Evolutionary conservation across 2,329 filamentous ascomycete species (phyloP), one percentile per base, ranked within the genome.

Genomic region (Periconia sp.): DNA sequence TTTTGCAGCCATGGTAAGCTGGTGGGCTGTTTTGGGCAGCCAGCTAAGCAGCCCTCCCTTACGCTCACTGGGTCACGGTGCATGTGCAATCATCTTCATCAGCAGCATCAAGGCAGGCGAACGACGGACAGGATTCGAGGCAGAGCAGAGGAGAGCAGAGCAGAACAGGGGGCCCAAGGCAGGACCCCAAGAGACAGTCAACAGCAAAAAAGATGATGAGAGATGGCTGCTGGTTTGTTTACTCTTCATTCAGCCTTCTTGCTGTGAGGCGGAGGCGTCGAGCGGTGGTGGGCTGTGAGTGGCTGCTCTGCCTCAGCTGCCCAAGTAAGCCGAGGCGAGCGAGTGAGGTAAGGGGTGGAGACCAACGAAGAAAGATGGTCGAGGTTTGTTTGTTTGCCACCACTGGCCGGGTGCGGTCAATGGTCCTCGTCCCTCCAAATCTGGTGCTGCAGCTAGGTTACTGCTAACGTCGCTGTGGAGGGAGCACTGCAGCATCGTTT

Each of bases 221-320:
- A 27, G 8, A 27, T 27, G n/a, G n/a, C n/a, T 27, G 3, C 5
- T 27, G 3, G 23, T 27, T 27, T 27, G 23, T 27, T 14, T 37
- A 3, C 33, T 13, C 13, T 37, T 53, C 54, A 54, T 56, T 62
- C 63, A 66, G 63, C 58, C 62, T 61, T 60, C 59, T 64, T 49
- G 41, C 58, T 63, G 62, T 61, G 64, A 66, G 60, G 60, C 58
- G 61, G 57, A 57, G 58, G 61, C 53, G 23, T 27, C 23, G 23
- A 5, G 42, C 18, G n/a, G 10, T 27, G 19, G 15, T 27, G 7
- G 42, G 42, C 42, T n/a, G 33, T 37, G 33, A 37, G 13, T 37
- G 33, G 33, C 10, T 37, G 33, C 11, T 13, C 33, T 37, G 33
- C 33, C n/a, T n/a, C 33, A 37, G 11, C 33, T 14, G 33, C 33